Evolutionary conservation across 495 filamentous ascomycete genomes (phyloP).

Genomic region (Umbilicaria muhlenbergii): DNA sequence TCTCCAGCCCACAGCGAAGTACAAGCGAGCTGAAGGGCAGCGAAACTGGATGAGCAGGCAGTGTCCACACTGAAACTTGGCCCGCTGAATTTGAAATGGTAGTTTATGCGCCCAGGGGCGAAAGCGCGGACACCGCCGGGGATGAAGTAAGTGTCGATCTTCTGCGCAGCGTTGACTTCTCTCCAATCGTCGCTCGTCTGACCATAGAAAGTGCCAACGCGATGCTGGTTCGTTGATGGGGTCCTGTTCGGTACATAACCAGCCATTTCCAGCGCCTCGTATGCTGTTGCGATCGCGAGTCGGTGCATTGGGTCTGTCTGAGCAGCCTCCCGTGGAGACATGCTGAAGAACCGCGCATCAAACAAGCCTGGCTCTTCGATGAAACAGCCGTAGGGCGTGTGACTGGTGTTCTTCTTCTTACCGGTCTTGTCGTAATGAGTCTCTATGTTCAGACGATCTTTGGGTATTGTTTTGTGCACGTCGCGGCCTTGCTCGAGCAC

Average conservation of each 20-base stretch:
- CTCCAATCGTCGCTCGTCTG: conserved; percentile 83
- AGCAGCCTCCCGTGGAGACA: conserved; percentile 30
- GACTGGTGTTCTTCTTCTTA: conserved; percentile 19
- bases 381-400: conserved; percentile 50
- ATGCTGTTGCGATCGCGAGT: conserved; percentile 53
- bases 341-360: conserved; percentile 6
- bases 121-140: conserved; percentile 22
- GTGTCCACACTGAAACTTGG: conserved; percentile 75
- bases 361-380: conserved; percentile 40
- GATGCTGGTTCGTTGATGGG: conserved; percentile 58
- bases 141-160: conserved; percentile 8
- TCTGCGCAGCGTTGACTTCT: conserved; percentile 30
- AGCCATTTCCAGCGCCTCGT: conserved; percentile 65
- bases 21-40: conserved; percentile 23
- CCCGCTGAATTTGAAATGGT: conserved; percentile 70
- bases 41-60: conserved; percentile 30
- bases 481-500: not conserved
- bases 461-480: conserved; percentile 4
- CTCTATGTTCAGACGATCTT: conserved; percentile 10
- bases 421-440: conserved; percentile 16
- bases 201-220: conserved; percentile 78
- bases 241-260: conserved; percentile 68
- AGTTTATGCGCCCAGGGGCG: conserved; percentile 29
- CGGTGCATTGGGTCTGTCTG: conserved; percentile 69
- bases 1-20: conserved; percentile 23